Conservation (phyloP, 2,329 filamentous ascomycete species). For the Tolypocladium amazonense region DNA sequence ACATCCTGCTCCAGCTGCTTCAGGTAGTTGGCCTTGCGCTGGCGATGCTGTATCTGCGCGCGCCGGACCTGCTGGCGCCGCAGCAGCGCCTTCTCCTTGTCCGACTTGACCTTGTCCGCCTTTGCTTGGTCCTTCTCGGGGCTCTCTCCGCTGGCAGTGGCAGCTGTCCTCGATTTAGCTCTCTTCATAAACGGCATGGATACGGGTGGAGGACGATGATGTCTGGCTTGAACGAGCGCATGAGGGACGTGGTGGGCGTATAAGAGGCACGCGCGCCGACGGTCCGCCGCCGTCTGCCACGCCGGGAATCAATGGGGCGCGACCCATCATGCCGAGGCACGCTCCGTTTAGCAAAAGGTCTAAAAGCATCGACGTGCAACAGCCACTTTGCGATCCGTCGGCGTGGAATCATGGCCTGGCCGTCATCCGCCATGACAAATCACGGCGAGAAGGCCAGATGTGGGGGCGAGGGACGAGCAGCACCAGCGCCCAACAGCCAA, state of each 20-base stretch:
- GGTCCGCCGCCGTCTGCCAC: neutral
- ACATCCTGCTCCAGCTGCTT: constrained; percentile 43
- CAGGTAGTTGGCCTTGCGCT: constrained; percentile 45
- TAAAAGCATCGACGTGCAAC: neutral
- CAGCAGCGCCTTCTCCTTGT: constrained; percentile 30
- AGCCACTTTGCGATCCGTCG: neutral
- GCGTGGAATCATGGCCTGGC: neutral
- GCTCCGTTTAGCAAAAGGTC: neutral
- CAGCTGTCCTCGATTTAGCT: neutral
- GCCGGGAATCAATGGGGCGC: neutral
- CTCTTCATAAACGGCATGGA: neutral
- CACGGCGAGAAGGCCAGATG: neutral
- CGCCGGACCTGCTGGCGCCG: constrained; percentile 41
- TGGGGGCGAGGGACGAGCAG: neutral
- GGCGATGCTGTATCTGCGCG: constrained; percentile 44
- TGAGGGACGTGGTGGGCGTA: neutral
- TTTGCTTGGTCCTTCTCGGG: constrained; percentile 1
- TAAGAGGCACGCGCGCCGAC: neutral
- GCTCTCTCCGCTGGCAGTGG: neutral
- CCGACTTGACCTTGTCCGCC: constrained; percentile 5
- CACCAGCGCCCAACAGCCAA: neutral
- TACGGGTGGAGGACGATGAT: neutral
- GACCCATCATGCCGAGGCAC: neutral
- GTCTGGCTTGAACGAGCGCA: neutral
- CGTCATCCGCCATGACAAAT: neutral